A percentile compares a stretch with the other conserved stretches of the same genome.
These are phyloP conservation scores for Epichloe uncinata DNA, from an alignment of 2,329 filamentous ascomycete genomes.

Conservation along the genomic window DNA sequence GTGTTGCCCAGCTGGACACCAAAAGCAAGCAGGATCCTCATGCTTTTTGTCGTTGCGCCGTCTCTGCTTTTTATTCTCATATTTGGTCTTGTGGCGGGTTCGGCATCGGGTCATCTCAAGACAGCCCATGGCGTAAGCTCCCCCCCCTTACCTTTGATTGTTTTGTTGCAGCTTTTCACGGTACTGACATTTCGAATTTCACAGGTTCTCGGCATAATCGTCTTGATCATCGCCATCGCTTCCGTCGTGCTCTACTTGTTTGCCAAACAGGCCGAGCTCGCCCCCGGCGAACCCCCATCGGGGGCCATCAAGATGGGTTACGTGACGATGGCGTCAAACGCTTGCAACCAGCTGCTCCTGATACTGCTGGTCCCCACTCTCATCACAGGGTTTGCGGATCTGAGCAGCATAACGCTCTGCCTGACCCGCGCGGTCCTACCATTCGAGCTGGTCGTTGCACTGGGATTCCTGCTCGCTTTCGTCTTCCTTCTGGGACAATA, in stretches of 20 bases:
- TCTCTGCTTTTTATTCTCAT: slow-evolving; percentile 13
- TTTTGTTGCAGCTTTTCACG: background rate
- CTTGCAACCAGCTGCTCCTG: slow-evolving; percentile 16
- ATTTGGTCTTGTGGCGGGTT: slow-evolving; percentile 14
- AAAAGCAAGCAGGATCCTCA: slow-evolving; percentile 13
- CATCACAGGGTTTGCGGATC: slow-evolving; percentile 16
- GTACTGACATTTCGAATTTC: background rate
- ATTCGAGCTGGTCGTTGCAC: slow-evolving; percentile 13
- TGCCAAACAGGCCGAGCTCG: slow-evolving; percentile 8
- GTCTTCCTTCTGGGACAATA: slow-evolving; percentile 12
- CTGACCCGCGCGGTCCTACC: slow-evolving; percentile 14
- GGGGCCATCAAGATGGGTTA: background rate
- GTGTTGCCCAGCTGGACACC: slow-evolving; percentile 12
- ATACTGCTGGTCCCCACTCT: slow-evolving; percentile 11
- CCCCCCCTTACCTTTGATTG: no score
- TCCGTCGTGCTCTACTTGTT: slow-evolving; percentile 14
- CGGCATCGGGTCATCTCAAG: slow-evolving; percentile 14
- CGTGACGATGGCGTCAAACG: slow-evolving; percentile 5
- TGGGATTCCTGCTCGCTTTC: slow-evolving; percentile 13
- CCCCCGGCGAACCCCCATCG: background rate
- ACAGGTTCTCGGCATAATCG: slow-evolving; percentile 17
- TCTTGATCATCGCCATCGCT: slow-evolving; percentile 12
- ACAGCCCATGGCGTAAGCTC: slow-evolving; percentile 17
- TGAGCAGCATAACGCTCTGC: slow-evolving; percentile 16
- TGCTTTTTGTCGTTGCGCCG: slow-evolving; percentile 15